Evolutionary conservation across 306 rosid genomes (phyloP), one percentile per base, ranked within the genome.

Genomic region (Ochetophila trinervis): DNA sequence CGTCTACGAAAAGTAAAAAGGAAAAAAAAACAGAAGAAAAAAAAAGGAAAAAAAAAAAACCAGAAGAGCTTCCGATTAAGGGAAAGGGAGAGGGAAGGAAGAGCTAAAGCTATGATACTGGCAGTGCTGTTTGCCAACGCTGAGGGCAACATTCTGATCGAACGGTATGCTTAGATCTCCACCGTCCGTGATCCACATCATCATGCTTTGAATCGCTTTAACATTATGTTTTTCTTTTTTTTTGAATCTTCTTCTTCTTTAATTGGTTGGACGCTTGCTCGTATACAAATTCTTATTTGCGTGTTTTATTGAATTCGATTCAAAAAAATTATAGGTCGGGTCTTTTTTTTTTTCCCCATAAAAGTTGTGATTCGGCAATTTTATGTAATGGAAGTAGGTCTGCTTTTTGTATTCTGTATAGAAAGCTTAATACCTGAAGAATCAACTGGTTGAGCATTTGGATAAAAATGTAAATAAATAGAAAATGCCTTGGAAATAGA

Each of bases 141-240:
- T 16, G 93, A 76, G 53, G 96, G 93, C 75, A 89, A 89, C 69
- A 89, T 89, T 76, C 87, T 89, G 19, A 83, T 89, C 52, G 96
- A 88, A 76, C 90, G 96, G 96, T 86, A 74, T 17, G 77, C 54
- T 45, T 24, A 15, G 77, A 76, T 78, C 70, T 61, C 20, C 27
- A 48, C 42, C 62, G 35, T 53, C 68, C 61, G 6, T 60, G 54
- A 62, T 40, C 18, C 62, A 18, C 5, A 5, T 59, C 24, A 10
- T 36, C 54, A 49, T 50, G 32, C 16, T 62, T 44, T 60, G 4
- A 47, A 24, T 53, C 61, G 8, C 37, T 48, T 52, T 5, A 54
- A 11, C 19, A 3, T 37, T 10, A 0, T 17, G 21, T 19, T 6
- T n/a, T 72, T 63, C 36, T 7, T 7, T 3, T 16, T 48, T 18